A percentile compares a stretch with the other conserved stretches of the same genome.
phyloP scores from a whole-genome alignment of 1,284 basidiomycete species.

The Meira miltonrushii region DNA sequence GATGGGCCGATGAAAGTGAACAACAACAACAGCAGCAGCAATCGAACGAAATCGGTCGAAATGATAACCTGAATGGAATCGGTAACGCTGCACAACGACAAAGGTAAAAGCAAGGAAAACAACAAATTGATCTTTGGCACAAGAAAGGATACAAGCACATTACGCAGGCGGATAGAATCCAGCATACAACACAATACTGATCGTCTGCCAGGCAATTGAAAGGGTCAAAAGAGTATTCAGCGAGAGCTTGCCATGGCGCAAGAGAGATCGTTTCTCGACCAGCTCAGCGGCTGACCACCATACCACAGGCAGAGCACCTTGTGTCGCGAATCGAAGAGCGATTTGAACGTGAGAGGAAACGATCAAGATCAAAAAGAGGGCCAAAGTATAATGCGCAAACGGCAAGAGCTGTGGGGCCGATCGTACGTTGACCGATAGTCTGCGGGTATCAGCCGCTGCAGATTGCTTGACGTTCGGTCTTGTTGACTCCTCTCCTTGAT shows the following conservation, averaged over 20 bases:
- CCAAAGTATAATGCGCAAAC: conserved; percentile 65
- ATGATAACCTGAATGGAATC: too few relatives aligned
- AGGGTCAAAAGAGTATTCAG: conserved; percentile 63
- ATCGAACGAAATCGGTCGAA: too few relatives aligned
- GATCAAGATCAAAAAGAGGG: conserved; percentile 62
- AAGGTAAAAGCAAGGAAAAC: too few relatives aligned
- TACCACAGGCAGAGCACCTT: conserved; percentile 64
- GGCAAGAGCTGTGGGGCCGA: conserved; percentile 55
- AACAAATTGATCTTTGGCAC: too few relatives aligned
- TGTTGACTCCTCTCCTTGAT: neutral
- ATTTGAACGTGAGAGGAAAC: conserved; percentile 87
- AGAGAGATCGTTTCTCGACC: conserved; percentile 55
- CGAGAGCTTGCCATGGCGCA: neutral
- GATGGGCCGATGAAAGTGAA: too few relatives aligned
- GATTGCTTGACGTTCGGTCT: neutral
- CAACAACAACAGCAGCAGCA: too few relatives aligned
- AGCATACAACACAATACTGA: conserved; percentile 73
- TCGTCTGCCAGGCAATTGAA: conserved; percentile 68
- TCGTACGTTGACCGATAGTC: neutral
- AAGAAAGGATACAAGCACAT: neutral
- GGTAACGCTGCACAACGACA: too few relatives aligned
- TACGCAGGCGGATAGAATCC: conserved; percentile 85
- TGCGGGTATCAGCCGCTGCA: neutral
- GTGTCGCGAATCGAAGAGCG: conserved; percentile 70
- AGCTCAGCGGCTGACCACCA: conserved; percentile 74